phyloP scores from a whole-genome alignment of 768 basidiomycete species.

The Tephrocybe sp. region DNA sequence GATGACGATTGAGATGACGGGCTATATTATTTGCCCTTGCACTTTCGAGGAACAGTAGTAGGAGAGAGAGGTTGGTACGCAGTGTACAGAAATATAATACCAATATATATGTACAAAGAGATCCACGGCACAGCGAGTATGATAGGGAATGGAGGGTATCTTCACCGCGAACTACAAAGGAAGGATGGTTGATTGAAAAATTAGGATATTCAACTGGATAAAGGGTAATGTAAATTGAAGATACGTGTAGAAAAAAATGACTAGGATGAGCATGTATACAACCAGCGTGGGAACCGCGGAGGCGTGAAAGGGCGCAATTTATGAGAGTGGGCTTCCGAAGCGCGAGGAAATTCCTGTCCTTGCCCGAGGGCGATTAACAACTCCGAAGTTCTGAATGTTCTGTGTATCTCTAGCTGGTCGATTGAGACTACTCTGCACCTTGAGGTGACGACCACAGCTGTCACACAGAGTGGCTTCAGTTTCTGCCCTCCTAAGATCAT shows the following conservation, averaged over 20 bases:
- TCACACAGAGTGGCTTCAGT: constrained; percentile 47
- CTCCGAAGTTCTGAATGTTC: constrained; percentile 27
- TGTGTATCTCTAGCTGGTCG: constrained; percentile 7
- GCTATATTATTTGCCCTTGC: not conserved
- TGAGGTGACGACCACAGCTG: constrained; percentile 53
- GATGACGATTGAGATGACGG: constrained; percentile 46
- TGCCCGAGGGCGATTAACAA: constrained; percentile 63
- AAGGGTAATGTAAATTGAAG: constrained; percentile 13
- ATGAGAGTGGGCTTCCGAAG: constrained; percentile 53
- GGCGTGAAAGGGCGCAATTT: constrained; percentile 3
- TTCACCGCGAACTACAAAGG: not conserved
- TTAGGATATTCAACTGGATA: constrained; percentile 4
- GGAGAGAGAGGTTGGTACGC: not conserved
- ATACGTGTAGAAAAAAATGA: constrained; percentile 17
- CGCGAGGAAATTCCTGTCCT: constrained; percentile 65
- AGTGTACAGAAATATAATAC: constrained; percentile 1
- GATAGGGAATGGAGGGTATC: constrained; percentile 9
- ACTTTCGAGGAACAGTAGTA: not conserved
- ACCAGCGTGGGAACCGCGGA: not conserved
- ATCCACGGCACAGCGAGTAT: constrained; percentile 9
- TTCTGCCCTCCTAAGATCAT: constrained; percentile 42
- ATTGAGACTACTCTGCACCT: not conserved
- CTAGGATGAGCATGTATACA: constrained; percentile 14
- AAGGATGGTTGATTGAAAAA: not conserved
- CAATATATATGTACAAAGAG: constrained; percentile 5